Evolutionary conservation across 2,329 filamentous ascomycete species (phyloP).

Genomic region (Trichoderma atroviride): DNA sequence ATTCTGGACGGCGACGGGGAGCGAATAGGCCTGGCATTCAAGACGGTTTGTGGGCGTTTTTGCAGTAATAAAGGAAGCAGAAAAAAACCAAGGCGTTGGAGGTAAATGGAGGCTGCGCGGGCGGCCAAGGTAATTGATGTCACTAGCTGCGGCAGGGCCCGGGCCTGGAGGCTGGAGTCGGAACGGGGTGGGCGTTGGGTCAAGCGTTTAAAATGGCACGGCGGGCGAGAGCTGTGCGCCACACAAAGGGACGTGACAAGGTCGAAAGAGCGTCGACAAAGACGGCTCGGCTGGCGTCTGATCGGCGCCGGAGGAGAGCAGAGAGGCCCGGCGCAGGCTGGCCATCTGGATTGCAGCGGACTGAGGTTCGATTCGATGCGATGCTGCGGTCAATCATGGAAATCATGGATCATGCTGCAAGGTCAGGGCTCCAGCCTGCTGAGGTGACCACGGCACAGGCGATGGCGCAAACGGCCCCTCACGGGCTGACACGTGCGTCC

Average conservation of each 20-base stretch:
- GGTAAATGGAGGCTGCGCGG: conserved; percentile 12
- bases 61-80: conserved; percentile 1
- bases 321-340: conserved; percentile 14
- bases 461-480: conserved; percentile 30
- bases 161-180: conserved; percentile 13
- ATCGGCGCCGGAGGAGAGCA: not conserved
- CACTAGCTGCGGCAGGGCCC: conserved; percentile 25
- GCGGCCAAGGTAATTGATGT: conserved; percentile 18
- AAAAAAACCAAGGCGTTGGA: not conserved
- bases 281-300: not conserved
- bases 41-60: not conserved
- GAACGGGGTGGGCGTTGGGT: not conserved
- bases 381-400: not conserved
- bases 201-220: not conserved
- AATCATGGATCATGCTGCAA: conserved; percentile 13
- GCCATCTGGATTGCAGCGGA: conserved; percentile 10
- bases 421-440: conserved; percentile 6
- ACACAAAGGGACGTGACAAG: not conserved
- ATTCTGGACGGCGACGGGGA: conserved; percentile 27
- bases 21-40: conserved; percentile 22
- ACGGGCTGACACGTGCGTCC: conserved; percentile 42
- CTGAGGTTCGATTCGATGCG: not conserved
- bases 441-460: conserved; percentile 15
- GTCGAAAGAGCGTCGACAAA: not conserved
- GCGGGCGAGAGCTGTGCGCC: conserved; percentile 10